Conservation (phyloP, 1,284 basidiomycete species). For the Ganoderma sinense region DNA sequence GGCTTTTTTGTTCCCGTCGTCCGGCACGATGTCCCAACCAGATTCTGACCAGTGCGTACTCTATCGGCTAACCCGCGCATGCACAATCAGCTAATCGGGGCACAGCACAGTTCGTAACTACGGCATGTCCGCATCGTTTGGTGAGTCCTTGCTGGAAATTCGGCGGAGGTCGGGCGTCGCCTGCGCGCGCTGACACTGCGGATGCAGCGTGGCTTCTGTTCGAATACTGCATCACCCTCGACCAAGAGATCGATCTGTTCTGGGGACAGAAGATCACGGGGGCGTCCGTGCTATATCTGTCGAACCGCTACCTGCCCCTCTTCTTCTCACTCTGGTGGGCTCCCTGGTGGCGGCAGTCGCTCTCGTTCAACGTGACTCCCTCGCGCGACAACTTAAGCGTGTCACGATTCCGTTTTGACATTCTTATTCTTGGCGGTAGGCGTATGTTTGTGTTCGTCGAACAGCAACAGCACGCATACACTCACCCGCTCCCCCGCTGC, state of each 20-base stretch:
- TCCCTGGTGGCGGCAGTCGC: not conserved
- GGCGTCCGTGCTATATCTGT: constrained; percentile 12
- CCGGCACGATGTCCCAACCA: not conserved
- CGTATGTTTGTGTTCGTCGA: not conserved
- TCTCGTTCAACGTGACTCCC: not conserved
- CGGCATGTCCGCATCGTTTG: not conserved
- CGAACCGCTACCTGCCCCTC: constrained; percentile 9
- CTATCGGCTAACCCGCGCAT: no score
- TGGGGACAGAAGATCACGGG: constrained; percentile 16
- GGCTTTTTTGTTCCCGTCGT: not conserved
- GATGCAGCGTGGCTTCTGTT: not conserved
- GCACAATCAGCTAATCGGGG: not conserved
- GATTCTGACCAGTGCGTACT: not conserved
- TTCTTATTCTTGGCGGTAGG: not conserved
- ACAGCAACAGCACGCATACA: not conserved
- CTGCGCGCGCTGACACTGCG: not conserved
- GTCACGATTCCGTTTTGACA: not conserved
- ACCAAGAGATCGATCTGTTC: constrained; percentile 14
- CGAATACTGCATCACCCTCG: constrained; percentile 17
- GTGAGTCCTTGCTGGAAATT: not conserved
- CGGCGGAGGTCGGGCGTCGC: not conserved
- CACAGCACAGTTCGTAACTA: not conserved
- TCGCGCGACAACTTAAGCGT: not conserved
- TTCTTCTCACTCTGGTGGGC: not conserved
- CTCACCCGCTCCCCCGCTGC: not conserved